phyloP scores from a whole-genome alignment of 768 basidiomycete genomes.

The Xerocomellus amylosporus region DNA sequence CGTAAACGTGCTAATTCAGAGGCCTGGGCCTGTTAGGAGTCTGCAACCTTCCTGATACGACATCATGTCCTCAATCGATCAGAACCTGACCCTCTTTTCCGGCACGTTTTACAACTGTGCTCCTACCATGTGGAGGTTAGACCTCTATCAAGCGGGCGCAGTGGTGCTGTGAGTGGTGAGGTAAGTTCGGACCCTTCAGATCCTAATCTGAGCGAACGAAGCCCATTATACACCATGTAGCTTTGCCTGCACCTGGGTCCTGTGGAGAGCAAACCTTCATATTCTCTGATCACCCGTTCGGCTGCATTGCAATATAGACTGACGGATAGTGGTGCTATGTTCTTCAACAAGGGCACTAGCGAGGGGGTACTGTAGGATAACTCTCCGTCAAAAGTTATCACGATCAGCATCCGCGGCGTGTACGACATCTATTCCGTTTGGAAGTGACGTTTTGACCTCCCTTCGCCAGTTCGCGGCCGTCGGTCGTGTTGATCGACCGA shows the following conservation, averaged over 20 bases:
- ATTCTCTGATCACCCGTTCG: constrained; percentile 47
- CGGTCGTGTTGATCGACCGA: not conserved
- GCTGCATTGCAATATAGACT: constrained; percentile 69
- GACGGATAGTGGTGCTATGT: constrained; percentile 60
- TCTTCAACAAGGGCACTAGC: constrained; percentile 73
- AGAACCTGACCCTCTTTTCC: constrained; percentile 61
- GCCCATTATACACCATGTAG: constrained; percentile 33
- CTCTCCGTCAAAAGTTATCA: not conserved
- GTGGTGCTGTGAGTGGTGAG: constrained; percentile 77
- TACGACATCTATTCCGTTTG: not conserved
- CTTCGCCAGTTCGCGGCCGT: not conserved
- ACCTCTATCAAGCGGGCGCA: constrained; percentile 69
- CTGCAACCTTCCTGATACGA: constrained; percentile 57
- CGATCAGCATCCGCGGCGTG: not conserved
- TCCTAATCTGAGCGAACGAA: not conserved
- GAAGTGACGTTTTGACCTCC: not conserved
- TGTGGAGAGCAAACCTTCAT: constrained; percentile 28
- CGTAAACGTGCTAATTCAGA: not conserved
- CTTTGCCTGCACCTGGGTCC: constrained; percentile 62
- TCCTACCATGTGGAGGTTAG: constrained; percentile 70
- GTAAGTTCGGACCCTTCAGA: constrained; percentile 34
- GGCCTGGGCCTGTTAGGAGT: constrained; percentile 35
- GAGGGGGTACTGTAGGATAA: constrained; percentile 53
- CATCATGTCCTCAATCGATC: constrained; percentile 56
- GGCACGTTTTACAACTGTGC: constrained; percentile 57